These are phyloP conservation scores for Tirmania nivea DNA, from an alignment of 495 filamentous ascomycete species.

Conservation along the genomic window DNA sequence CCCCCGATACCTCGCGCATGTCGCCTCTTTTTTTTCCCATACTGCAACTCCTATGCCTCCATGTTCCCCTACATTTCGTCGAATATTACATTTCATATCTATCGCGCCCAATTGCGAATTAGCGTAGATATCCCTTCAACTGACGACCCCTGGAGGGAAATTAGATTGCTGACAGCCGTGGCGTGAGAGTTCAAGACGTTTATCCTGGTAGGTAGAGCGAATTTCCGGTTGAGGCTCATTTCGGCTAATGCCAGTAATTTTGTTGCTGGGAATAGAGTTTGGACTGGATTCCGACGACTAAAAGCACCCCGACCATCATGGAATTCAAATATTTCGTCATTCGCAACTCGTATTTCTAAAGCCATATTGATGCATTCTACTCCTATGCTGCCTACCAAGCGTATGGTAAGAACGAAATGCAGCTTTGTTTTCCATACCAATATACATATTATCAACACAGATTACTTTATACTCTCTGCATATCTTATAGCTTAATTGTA, in stretches of 20 bases:
- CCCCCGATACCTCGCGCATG: neutral
- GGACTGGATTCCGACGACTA: neutral
- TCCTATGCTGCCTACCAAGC: too few species aligned
- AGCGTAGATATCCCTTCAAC: too few species aligned
- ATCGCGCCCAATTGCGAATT: neutral
- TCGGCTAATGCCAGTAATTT: neutral
- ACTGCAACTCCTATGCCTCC: neutral
- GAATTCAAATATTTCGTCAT: too few species aligned
- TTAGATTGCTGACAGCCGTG: slow-evolving; percentile 13
- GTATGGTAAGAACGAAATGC: too few species aligned
- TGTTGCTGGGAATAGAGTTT: neutral
- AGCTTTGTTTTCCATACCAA: too few species aligned
- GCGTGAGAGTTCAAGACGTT: slow-evolving; percentile 10
- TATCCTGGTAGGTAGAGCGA: slow-evolving; percentile 11
- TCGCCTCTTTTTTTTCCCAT: neutral
- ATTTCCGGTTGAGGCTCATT: too few species aligned
- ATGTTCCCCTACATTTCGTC: neutral
- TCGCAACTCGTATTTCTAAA: too few species aligned
- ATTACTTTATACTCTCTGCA: too few species aligned
- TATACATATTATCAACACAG: too few species aligned
- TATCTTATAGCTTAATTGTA: too few species aligned
- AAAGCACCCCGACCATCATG: neutral
- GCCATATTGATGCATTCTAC: too few species aligned
- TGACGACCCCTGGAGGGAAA: neutral
- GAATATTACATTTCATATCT: neutral